Base-by-base conservation (phyloP, 2,329 filamentous ascomycete species). In the Paracoccidioides lutzii region DNA sequence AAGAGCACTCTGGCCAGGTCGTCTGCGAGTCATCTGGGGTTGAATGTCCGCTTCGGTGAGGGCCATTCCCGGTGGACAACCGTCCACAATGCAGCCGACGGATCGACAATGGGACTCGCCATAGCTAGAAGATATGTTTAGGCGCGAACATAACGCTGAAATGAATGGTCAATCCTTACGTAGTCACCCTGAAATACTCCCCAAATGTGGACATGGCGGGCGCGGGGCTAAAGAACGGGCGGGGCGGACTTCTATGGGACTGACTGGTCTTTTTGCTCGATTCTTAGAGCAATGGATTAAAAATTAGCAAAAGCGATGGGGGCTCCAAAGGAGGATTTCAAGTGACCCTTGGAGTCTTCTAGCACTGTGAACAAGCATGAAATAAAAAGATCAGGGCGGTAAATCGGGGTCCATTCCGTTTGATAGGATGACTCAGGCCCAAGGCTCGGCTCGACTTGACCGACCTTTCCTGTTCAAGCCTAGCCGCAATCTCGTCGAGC, bases 31-130 rank as follows among this genome's bases (percentile, higher is more conserved):
- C 81, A 97, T 88, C 75, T 96, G 90, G 51, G 90, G 90, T 74
- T 98, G 91, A 68, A 97, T 94, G 67, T 94, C 88, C 55, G 76
- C 78, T 73, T 95, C 90, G 59, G 82, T 86, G 70, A 97, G 82
- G 65, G 84, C 76, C 78, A 97, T 85, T 65, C 88, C 88, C 12
- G 93, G 90, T 40, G 91, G 93, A 67, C 83, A 87, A 64, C 90
- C 90, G 70, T 97, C 91, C 73, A 97, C 85, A 66, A 97, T 96
- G 76, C 41, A 53, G 41, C 52, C 52, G n/a, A 97, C 90, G 37
- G 87, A 91, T 66, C 84, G 85, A 76, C 91, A 94, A 75, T 96
- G 91, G 56, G 88, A 94, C 73, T 90, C 87, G 69, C 87, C 87
- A 75, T 88, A 88, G 67, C 82, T 82, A 69, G 30, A 53, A 55